Base-by-base conservation (phyloP, 192 early-diverging fungal genomes). In the Coemansia pectinata region DNA sequence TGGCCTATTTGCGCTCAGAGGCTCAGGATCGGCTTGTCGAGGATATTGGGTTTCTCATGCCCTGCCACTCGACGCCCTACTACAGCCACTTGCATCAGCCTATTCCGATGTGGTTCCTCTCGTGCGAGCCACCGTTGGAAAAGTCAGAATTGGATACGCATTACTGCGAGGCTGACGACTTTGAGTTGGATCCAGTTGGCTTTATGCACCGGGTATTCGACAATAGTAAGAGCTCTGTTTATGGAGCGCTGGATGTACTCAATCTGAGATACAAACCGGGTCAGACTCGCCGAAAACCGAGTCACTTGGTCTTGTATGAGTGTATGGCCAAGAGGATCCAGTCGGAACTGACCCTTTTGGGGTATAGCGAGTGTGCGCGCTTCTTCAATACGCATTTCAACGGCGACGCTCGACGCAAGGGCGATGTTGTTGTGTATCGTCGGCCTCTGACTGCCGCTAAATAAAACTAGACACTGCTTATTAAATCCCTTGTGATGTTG, bases 31-130 rank as follows among this genome's bases (percentile, higher is more conserved):
- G 64, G 8, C 27, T 59, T 41, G 67, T 58, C 1, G 66, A 36
- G 5, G 78, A 83, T 19, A 79, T 95, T 11, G 85, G 91, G 2
- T 92, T 96, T 65, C 71, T 98, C 39, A 98, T 96, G 94, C 97
- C 97, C 7, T 99, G 97, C 64, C 96, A 99, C 72, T 99, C 96
- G 5, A 96, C 97, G 3, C 97, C 96, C n/a, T 96, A 87, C 76
- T 90, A 96, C 62, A 91, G 91, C 47, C 86, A 91, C 75, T 21
- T 98, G 6, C 96, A 98, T 67, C 71, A 80, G 19, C 48, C 83
- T 19, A 65, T 90, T 12, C 80, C 87, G 14, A 90, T 96, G 89
- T 88, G 91, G 84, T 95, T 95, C 64, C 74, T 99, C 42, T 91
- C 91, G 7, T 99, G 96, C 77, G 95, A 96, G 45, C 97, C 97